Evolutionary conservation across 345 rosid species (phyloP).

Genomic region (Eucalyptus erythrocorys): DNA sequence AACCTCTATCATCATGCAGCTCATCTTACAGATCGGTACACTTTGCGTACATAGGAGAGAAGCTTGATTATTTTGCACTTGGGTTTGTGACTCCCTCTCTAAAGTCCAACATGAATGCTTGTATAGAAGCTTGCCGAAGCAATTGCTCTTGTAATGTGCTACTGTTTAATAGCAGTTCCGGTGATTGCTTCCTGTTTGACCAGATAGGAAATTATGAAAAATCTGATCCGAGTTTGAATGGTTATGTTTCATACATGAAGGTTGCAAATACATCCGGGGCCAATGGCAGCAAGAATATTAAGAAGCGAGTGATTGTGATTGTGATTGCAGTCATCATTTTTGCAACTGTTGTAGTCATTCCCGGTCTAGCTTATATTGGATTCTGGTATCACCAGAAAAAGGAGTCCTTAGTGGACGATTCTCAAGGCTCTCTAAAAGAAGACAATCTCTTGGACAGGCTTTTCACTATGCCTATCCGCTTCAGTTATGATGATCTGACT

Average conservation of each 20-base stretch:
- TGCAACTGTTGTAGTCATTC: constrained; percentile 6
- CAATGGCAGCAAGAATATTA: neutral
- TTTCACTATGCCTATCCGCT: constrained; percentile 13
- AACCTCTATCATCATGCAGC: constrained; percentile 5
- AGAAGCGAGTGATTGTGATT: neutral
- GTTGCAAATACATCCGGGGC: neutral
- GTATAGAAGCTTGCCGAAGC: constrained; percentile 29
- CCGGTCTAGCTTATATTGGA: constrained; percentile 16
- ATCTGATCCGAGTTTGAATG: constrained; percentile 1
- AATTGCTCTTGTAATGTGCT: constrained; percentile 35
- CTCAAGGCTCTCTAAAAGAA: constrained; percentile 7
- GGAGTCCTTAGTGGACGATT: neutral
- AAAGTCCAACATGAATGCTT: constrained; percentile 6
- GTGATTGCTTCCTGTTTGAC: constrained; percentile 33
- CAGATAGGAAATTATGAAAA: constrained; percentile 22
- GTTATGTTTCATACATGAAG: constrained; percentile 3
- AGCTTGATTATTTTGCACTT: constrained; percentile 37
- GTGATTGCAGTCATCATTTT: neutral
- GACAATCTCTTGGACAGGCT: constrained; percentile 7
- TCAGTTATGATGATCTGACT: constrained; percentile 11
- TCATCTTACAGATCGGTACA: neutral
- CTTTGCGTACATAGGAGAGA: constrained; percentile 20
- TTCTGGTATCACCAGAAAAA: constrained; percentile 2
- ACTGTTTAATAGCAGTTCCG: constrained; percentile 18
- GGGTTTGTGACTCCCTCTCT: constrained; percentile 13